Base-by-base conservation (phyloP, 352 stramenopile species). In the Globisporangium splendens region DNA sequence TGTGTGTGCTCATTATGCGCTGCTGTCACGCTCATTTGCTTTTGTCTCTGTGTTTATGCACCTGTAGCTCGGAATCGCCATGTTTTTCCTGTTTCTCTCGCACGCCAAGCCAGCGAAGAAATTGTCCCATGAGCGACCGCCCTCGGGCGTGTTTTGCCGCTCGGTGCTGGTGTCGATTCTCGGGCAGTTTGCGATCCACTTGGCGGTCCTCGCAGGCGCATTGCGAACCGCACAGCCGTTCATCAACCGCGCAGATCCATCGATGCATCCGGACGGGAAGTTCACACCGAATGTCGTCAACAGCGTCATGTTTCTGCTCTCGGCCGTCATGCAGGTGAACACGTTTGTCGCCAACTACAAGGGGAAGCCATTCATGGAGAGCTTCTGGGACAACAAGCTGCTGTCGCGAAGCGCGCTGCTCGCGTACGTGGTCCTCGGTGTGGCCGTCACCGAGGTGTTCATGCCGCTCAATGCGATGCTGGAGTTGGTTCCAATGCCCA, bases 241-340 rank as follows among this genome's bases (percentile, higher is more conserved):
- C 41, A 73, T 81, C n/a, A 90, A 88, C 57, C 68, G 65, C 21
- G 52, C 54, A 44, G 77, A 88, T 22, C 78, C 95, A 11, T 52
- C 68, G 28, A 80, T 83, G 75, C 75, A 84, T 47, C 74, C 74
- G 3, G 72, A 82, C 41, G 91, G 84, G 41, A 79, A 89, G 20
- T 99, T 99, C 73, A 79, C 78, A 48, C 95, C 96, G 1, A 98
- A 98, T 55, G 79, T 96, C 0, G 73, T 99, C 53, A 99, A 99
- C 70, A 96, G 85, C 7, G 87, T 94, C 46, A 91, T 98, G 48
- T 99, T 98, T 70, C 59, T 99, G 21, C 46, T 99, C 14, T 96
- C 77, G 35, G 68, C 83, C 1, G 56, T 96, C 46, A 79, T 81
- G 70, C 72, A 83, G 47, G 50, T 85, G 50, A 85, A 69, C 33